Evolutionary conservation across 768 basidiomycete species (phyloP).

Genomic region (Inosperma sp.): DNA sequence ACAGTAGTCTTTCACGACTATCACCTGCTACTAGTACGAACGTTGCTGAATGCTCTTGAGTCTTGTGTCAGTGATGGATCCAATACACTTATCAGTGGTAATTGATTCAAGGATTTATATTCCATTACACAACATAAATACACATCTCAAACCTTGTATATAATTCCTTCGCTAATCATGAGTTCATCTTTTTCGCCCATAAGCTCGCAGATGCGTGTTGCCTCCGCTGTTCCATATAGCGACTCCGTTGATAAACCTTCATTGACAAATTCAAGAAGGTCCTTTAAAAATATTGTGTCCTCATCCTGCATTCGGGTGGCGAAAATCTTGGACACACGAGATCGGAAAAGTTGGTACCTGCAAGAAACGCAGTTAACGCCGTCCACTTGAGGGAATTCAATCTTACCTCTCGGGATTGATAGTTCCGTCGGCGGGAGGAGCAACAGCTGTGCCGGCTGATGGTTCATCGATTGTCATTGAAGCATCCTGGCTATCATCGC

Average conservation of each 20-base stretch:
- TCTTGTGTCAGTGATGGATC: too few species aligned
- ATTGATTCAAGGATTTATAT: too few species aligned
- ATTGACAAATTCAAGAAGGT: slow-evolving; percentile 73
- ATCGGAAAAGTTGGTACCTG: slow-evolving; percentile 79
- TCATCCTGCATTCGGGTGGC: slow-evolving; percentile 63
- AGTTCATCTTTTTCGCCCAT: slow-evolving; percentile 83
- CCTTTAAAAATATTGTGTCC: slow-evolving; percentile 68
- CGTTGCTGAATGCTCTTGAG: too few species aligned
- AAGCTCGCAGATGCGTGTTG: slow-evolving; percentile 58
- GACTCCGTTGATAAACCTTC: slow-evolving; percentile 60
- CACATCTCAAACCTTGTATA: slow-evolving; percentile 75
- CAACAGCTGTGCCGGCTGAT: slow-evolving; percentile 27
- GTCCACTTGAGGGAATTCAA: slow-evolving; percentile 8
- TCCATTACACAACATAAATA: too few species aligned
- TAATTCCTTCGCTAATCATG: slow-evolving; percentile 82
- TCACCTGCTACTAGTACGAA: too few species aligned
- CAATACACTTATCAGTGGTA: too few species aligned
- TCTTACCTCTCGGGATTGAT: slow-evolving; percentile 58
- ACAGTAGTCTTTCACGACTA: too few species aligned
- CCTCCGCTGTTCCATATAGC: slow-evolving; percentile 81
- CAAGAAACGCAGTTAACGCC: slow-evolving; percentile 2
- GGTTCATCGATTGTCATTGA: slow-evolving; percentile 52
- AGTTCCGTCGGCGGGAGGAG: slow-evolving; percentile 37
- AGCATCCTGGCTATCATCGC: slow-evolving; percentile 62
- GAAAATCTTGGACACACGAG: slow-evolving; percentile 69